phyloP scores from a whole-genome alignment of 2,329 filamentous ascomycete genomes.

The Dryadomyces sulphureus region DNA sequence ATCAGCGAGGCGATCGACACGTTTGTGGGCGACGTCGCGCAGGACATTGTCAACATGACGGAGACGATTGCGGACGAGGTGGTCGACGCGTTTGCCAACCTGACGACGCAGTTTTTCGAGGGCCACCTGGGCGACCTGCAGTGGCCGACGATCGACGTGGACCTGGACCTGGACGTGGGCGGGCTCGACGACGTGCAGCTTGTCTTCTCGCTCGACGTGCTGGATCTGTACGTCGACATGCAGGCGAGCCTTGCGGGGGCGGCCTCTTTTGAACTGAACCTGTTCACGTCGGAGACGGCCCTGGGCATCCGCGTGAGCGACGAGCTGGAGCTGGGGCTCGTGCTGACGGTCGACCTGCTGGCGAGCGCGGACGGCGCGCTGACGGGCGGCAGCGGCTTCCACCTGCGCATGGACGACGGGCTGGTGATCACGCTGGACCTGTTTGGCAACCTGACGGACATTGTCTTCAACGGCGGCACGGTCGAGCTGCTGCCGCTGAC shows the following conservation, averaged over 20 bases:
- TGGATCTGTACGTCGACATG: conserved; percentile 37
- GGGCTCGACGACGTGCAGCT: conserved; percentile 27
- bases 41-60: conserved; percentile 8
- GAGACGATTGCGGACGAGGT: conserved; percentile 19
- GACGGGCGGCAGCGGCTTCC: conserved; percentile 37
- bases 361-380: conserved; percentile 29
- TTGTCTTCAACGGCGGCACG: conserved; percentile 32
- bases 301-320: conserved; percentile 26
- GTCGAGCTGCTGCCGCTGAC: conserved; percentile 44
- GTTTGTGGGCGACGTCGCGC: neutral
- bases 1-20: neutral
- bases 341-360: conserved; percentile 37
- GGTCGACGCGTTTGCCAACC: conserved; percentile 14
- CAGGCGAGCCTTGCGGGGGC: conserved; percentile 25
- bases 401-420: conserved; percentile 37
- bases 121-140: conserved; percentile 4
- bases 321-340: conserved; percentile 27
- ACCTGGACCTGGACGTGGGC: conserved; percentile 25
- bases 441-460: conserved; percentile 31
- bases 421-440: conserved; percentile 31
- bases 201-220: conserved; percentile 30
- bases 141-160: conserved; percentile 17
- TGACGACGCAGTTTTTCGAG: neutral
- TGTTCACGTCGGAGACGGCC: conserved; percentile 30
- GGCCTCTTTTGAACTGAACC: conserved; percentile 29